Evolutionary conservation across 345 rosid genomes (phyloP).

Genomic region (Triadica sebifera): DNA sequence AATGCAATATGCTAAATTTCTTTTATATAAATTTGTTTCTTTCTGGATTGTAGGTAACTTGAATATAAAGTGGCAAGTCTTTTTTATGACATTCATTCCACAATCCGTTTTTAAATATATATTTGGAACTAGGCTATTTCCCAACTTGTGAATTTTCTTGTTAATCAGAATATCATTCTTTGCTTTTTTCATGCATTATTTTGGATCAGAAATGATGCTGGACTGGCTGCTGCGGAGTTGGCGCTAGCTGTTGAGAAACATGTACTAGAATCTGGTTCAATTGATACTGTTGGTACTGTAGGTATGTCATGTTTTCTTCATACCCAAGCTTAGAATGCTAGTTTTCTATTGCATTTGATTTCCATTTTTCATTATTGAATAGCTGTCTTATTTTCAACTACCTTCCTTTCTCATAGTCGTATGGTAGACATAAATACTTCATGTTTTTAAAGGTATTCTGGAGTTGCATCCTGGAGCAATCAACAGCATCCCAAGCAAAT

Average conservation of each 20-base stretch:
- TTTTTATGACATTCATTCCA: background rate
- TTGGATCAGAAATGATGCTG: constrained; percentile 76
- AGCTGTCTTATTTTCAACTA: background rate
- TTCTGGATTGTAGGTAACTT: background rate
- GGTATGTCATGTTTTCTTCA: constrained; percentile 42
- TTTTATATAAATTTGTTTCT: background rate
- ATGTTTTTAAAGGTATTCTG: constrained; percentile 53
- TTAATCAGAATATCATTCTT: constrained; percentile 1
- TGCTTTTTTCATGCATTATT: constrained; percentile 9
- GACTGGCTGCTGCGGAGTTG: constrained; percentile 93
- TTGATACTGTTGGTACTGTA: constrained; percentile 94
- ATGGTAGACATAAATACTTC: background rate
- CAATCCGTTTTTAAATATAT: constrained; percentile 9
- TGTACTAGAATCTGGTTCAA: constrained; percentile 74
- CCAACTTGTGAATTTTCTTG: background rate
- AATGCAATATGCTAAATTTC: background rate
- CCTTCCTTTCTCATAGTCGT: constrained; percentile 7
- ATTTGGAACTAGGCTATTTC: background rate
- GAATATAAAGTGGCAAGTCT: background rate
- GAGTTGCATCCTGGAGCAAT: constrained; percentile 94
- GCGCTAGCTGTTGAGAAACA: constrained; percentile 90
- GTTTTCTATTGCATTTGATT: background rate
- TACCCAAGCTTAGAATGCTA: background rate
- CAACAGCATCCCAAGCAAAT: constrained; percentile 95
- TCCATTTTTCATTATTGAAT: background rate